Evolutionary conservation across 179 eudicot genomes (phyloP), one percentile per base, ranked within the genome.

Genomic region (Monotropa hypopitys): DNA sequence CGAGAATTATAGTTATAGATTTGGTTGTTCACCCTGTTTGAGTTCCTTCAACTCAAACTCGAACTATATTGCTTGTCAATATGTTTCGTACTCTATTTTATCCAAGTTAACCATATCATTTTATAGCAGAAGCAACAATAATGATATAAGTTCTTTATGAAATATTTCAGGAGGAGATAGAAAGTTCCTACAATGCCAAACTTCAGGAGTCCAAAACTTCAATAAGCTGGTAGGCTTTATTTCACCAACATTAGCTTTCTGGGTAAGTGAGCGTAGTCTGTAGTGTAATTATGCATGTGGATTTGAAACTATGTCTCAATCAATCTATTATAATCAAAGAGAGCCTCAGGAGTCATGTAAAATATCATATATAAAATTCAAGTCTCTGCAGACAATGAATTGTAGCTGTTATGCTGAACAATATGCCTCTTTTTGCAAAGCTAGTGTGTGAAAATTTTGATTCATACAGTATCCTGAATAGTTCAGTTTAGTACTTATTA

Each of bases 181-280:
- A 72, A 72, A 72, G 63, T n/a, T 72, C 76, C 21, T 72, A 72
- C 63, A 51, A 23, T 32, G 62, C 62, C 16, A 73, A 35, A 54
- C 65, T 73, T 26, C 76, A 26, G 76, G 66, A 73, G n/a, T 73
- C 76, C n/a, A 73, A 73, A 73, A 73, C 54, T 73, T 73, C 76
- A 54, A 47, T 53, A 20, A 73, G 49, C 65, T 73, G 76, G 76
- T 73, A 73, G 65, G 46, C 63, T 40, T 71, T 47, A 16, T 71
- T 47, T 47, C 42, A 45, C 45, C 74, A 46, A 18, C 21, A 47
- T 28, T 51, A 30, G 59, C 43, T 72, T 11, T 32, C 11, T 4
- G 7, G 51, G 49, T 6, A 53, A 38, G 66, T 73, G 33, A 35
- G 43, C 35, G 35, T 8, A 53, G 59, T 54, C 51, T 45, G 33